Evolutionary conservation across 2,329 filamentous ascomycete genomes (phyloP), one percentile per base, ranked within the genome.

Genomic region (Talaromyces verruculosus): DNA sequence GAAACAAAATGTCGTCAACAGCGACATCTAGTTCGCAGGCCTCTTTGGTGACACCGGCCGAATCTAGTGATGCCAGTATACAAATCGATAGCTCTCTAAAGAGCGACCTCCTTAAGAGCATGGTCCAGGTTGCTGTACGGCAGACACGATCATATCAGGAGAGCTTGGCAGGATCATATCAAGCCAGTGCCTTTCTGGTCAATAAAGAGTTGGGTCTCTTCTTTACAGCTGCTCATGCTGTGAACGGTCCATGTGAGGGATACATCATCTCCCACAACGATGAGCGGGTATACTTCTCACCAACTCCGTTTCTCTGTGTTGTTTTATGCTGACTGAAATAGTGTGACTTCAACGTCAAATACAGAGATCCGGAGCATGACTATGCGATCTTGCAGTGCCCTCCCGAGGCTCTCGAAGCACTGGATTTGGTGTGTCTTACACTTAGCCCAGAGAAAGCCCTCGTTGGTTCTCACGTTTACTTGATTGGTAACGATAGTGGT

Each of bases 331-430:
- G 43, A 53, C 22, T 22, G 22, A 41, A 33, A 30, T 22, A 64
- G 63, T 64, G 63, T 57, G 63, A 64, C 22, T 64, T 64, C 33
- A 64, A 33, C 37, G 55, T 64, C 63, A 64, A 53, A 51, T 64
- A 64, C 28, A 17, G 33, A 64, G 63, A 64, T 11, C 63, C 63
- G 33, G 63, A 64, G 35, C 63, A 64, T 41, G 63, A 64, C 55
- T 64, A 64, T 43, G 63, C 63, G 8, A 64, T 64, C 37, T 41
- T 64, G 25, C 63, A 64, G 17, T 64, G 63, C 17, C 63, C 63
- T 17, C 41, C 63, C 2, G 28, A 37, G 4, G 53, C 58, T n/a
- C 63, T 64, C 17, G 22, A 49, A 35, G 7, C 39, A 15, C 33
- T 64, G 8, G 63, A 64, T 25, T 30, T 64, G 33, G 63, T 49